Evolutionary conservation across 371 early-diverging fungal species (phyloP).

Genomic region (Lichtheimia ramosa): DNA sequence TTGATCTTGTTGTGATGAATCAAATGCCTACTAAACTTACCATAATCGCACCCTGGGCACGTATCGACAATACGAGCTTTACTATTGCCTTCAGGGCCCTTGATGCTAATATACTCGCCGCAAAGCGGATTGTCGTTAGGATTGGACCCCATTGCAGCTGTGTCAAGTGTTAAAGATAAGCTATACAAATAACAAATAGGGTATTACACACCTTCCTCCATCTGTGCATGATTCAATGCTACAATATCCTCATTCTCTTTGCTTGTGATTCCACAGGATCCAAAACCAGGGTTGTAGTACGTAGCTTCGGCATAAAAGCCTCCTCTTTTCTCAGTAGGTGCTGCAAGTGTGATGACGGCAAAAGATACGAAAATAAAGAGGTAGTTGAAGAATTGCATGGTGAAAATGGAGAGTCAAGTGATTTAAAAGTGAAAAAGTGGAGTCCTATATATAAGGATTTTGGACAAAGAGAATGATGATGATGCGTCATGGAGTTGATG

Average conservation of each 20-base stretch:
- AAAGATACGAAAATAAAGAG: background rate
- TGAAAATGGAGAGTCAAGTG: too few species aligned
- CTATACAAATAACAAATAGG: too few species aligned
- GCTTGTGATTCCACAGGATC: conserved; percentile 38
- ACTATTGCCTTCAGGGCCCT: conserved; percentile 22
- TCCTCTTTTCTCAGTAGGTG: too few species aligned
- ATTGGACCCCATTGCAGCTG: conserved; percentile 35
- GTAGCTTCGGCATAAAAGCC: too few species aligned
- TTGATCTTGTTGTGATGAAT: background rate
- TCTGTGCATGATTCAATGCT: conserved; percentile 36
- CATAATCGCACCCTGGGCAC: conserved; percentile 34
- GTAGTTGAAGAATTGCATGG: too few species aligned
- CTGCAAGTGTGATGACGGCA: too few species aligned
- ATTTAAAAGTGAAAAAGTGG: too few species aligned
- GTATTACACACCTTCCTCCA: conserved; percentile 32
- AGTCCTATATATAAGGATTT: too few species aligned
- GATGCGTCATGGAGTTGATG: too few species aligned
- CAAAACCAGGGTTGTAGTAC: conserved; percentile 34
- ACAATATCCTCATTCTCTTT: conserved; percentile 32
- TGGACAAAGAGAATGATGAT: too few species aligned
- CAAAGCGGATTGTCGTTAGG: conserved; percentile 38
- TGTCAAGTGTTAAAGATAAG: background rate
- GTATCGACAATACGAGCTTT: conserved; percentile 39
- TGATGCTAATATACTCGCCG: conserved; percentile 27
- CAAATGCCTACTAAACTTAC: conserved; percentile 9